These are phyloP conservation scores for Marasmius sp. DNA, from an alignment of 1,284 basidiomycete genomes.

Conservation along the genomic window DNA sequence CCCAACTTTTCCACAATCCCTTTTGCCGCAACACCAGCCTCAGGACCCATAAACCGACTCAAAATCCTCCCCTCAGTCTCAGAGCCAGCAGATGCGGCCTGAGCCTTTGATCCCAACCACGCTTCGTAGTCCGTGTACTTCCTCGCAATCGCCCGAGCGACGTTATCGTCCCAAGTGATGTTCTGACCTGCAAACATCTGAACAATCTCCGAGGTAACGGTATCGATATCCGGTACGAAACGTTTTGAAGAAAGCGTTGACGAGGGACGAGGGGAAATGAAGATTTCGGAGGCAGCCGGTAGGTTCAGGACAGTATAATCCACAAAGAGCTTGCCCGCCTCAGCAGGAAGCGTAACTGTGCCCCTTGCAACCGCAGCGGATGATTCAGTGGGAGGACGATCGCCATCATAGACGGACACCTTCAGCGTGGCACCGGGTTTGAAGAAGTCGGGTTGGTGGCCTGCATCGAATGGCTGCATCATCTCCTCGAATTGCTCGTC, in stretches of 20 bases:
- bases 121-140: too few relatives aligned
- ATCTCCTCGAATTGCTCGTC: not conserved
- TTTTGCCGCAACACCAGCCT: too few relatives aligned
- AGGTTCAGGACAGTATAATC: constrained; percentile 6
- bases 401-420: constrained; percentile 17
- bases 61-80: too few relatives aligned
- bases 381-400: not conserved
- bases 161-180: constrained; percentile 6
- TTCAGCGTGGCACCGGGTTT: constrained; percentile 17
- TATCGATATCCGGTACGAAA: not conserved
- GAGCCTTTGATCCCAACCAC: too few relatives aligned
- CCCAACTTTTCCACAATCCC: too few relatives aligned
- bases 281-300: constrained; percentile 2
- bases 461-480: constrained; percentile 13
- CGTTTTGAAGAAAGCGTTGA: not conserved
- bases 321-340: constrained; percentile 3
- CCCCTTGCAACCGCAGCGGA: not conserved
- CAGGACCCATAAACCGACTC: too few relatives aligned
- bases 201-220: not conserved
- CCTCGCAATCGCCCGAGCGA: not conserved
- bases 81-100: too few relatives aligned
- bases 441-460: constrained; percentile 21
- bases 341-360: constrained; percentile 4
- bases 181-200: not conserved
- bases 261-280: not conserved